Percentiles rank a stretch among this genome's conserved stretches.
phyloP scores from a whole-genome alignment of 768 basidiomycete species.

The Boletus rubropictus region DNA sequence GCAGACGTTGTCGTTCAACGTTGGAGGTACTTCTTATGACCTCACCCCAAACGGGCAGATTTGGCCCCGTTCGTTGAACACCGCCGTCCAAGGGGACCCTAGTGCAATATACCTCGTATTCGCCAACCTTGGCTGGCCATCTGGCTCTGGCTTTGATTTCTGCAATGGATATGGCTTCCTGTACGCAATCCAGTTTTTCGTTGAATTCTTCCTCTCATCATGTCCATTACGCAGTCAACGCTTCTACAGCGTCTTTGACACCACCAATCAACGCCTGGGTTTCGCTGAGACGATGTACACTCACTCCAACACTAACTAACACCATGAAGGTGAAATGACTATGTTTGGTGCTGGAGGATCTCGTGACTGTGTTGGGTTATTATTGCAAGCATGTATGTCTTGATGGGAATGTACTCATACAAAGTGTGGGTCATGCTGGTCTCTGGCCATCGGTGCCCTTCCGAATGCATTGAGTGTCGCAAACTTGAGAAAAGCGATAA shows the following conservation, averaged over 20 bases:
- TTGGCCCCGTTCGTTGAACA: conserved; percentile 30
- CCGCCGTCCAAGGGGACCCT: conserved; percentile 22
- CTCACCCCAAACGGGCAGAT: conserved; percentile 28
- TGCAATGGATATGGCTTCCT: conserved; percentile 16
- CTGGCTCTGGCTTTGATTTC: conserved; percentile 15
- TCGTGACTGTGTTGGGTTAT: too few species aligned
- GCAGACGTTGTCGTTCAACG: conserved; percentile 22
- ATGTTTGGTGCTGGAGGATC: too few species aligned
- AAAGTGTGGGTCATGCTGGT: too few species aligned
- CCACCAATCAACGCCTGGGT: background rate
- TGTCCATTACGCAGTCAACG: background rate
- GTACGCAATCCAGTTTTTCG: background rate
- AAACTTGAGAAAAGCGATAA: too few species aligned
- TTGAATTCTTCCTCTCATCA: too few species aligned
- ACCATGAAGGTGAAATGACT: too few species aligned
- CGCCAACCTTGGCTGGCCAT: conserved; percentile 9
- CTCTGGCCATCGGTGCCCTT: too few species aligned
- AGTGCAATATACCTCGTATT: conserved; percentile 28
- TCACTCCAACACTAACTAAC: background rate
- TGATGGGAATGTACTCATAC: too few species aligned
- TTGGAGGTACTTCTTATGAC: conserved; percentile 11
- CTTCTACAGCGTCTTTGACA: conserved; percentile 36
- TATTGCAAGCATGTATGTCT: too few species aligned
- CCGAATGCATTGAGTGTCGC: too few species aligned
- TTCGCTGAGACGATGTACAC: background rate